Percentiles rank a stretch among this genome's conserved stretches.
These are phyloP conservation scores for Zizania latifolia DNA, from an alignment of 176 grass and related monocot species.

Conservation along the genomic window DNA sequence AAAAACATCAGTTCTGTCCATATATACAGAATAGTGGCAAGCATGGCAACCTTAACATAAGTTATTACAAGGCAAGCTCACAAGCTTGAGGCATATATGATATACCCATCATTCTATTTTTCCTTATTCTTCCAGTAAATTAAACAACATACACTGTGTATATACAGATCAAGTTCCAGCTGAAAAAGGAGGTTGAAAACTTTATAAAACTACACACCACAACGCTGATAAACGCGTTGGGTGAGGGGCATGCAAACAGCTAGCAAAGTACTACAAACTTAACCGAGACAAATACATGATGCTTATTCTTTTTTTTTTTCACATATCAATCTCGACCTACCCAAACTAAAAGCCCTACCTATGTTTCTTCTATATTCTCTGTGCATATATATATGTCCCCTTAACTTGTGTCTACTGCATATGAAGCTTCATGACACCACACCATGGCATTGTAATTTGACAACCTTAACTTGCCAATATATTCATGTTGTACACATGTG, in stretches of 20 bases:
- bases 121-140: background rate
- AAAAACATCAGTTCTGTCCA: background rate
- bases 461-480: conserved; percentile 37
- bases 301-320: conserved; percentile 17
- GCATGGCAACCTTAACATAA: background rate
- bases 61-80: background rate
- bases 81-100: background rate
- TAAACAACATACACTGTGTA: conserved; percentile 6
- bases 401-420: conserved; percentile 31
- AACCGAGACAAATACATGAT: conserved; percentile 43
- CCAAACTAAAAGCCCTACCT: conserved; percentile 31
- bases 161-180: conserved; percentile 27
- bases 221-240: conserved; percentile 51
- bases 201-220: conserved; percentile 28
- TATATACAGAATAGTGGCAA: background rate
- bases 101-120: background rate
- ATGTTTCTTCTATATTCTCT: conserved; percentile 10
- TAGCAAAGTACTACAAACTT: conserved; percentile 34
- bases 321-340: conserved; percentile 45
- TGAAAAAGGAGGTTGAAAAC: conserved; percentile 5
- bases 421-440: background rate
- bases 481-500: conserved; percentile 30
- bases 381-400: background rate
- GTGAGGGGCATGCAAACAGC: conserved; percentile 29
- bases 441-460: background rate